Base-by-base conservation (phyloP, 2,329 filamentous ascomycete species). In the Karstenula rhodostoma region DNA sequence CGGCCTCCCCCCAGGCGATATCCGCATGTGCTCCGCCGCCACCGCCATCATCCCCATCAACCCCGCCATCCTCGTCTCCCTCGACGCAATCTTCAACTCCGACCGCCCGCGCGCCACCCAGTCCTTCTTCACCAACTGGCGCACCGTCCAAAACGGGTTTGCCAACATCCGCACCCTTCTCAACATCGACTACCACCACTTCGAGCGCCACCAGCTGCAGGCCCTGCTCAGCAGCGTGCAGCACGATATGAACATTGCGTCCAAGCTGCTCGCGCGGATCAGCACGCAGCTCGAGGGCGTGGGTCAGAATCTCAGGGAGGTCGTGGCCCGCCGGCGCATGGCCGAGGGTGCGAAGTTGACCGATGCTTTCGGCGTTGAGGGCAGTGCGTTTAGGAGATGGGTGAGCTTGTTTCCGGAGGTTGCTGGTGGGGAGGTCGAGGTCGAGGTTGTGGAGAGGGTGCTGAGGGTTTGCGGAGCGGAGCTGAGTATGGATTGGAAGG, bases 401-500 rank as follows among this genome's bases (percentile, higher is more conserved):
- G 54, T 64, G 7, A 47, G 48, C 6, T 57, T 55, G 1, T 60
- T 66, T 17, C 7, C 46, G n/a, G 63, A 66, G 37, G n/a, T 56
- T 13, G 63, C 58, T 12, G 12, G 15, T 10, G 56, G 57, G 2
- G 9, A 42, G 12, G 35, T 43, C 4, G 25, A 37, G 1, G 13
- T 54, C 2, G 37, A 54, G 2, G 12, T 13, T 13, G 51, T 23
- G 22, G 51, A n/a, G 37, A 17, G n/a, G 23, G 25, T 54, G 35
- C 12, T 54, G 51, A 29, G 37, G 25, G 7, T 33, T 4, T 4
- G 7, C 4, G 25, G 37, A 9, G n/a, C 46, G 17, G 33, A 57
- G 25, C 5, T 19, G 55, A 57, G 44, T 44, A 35, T 57, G 32
- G 15, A 33, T 17, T 40, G 12, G 32, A 23, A 13, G 33, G 22